phyloP scores from a whole-genome alignment of 2,329 filamentous ascomycete genomes.

The Aspergillus sojae region DNA sequence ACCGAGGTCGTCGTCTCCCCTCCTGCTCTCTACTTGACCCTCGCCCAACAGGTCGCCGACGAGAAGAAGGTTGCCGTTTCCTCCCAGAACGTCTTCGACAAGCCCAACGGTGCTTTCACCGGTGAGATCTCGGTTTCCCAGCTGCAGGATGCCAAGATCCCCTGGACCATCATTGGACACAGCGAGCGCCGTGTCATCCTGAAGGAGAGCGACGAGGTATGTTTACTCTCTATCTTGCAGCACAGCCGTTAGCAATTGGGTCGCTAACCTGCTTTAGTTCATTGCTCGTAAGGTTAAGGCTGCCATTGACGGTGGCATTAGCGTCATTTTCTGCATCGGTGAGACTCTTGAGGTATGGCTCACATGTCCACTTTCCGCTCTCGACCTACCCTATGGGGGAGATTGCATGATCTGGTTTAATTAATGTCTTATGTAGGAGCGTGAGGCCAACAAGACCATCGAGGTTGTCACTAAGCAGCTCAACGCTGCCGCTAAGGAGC shows the following conservation, averaged over 20 bases:
- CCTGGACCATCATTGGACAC: slow-evolving; percentile 92
- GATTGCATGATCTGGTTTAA: slow-evolving; percentile 14
- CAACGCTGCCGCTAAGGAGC: slow-evolving; percentile 71
- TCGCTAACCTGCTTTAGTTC: slow-evolving; percentile 49
- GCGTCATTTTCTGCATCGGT: slow-evolving; percentile 96
- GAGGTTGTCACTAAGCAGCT: slow-evolving; percentile 74
- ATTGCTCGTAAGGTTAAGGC: slow-evolving; percentile 94
- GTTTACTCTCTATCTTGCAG: slow-evolving; percentile 14
- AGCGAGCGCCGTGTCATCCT: slow-evolving; percentile 91
- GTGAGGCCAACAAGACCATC: slow-evolving; percentile 82
- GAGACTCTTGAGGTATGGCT: slow-evolving; percentile 75
- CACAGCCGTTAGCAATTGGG: not conserved
- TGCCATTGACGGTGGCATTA: slow-evolving; percentile 81
- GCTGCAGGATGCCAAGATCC: slow-evolving; percentile 84
- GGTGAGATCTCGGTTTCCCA: slow-evolving; percentile 93
- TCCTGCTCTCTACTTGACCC: slow-evolving; percentile 85
- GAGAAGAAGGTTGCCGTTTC: slow-evolving; percentile 74
- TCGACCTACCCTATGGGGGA: not conserved
- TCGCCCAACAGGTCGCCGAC: slow-evolving; percentile 77
- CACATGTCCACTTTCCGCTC: slow-evolving; percentile 5
- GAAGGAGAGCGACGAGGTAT: slow-evolving; percentile 74
- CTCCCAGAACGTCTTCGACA: slow-evolving; percentile 96
- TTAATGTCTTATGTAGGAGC: slow-evolving; percentile 56
- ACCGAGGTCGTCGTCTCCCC: slow-evolving; percentile 94
- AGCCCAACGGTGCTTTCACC: slow-evolving; percentile 94